These are phyloP conservation scores for Globisporangium echinulatum DNA, from an alignment of 352 stramenopile genomes.

Conservation along the genomic window DNA sequence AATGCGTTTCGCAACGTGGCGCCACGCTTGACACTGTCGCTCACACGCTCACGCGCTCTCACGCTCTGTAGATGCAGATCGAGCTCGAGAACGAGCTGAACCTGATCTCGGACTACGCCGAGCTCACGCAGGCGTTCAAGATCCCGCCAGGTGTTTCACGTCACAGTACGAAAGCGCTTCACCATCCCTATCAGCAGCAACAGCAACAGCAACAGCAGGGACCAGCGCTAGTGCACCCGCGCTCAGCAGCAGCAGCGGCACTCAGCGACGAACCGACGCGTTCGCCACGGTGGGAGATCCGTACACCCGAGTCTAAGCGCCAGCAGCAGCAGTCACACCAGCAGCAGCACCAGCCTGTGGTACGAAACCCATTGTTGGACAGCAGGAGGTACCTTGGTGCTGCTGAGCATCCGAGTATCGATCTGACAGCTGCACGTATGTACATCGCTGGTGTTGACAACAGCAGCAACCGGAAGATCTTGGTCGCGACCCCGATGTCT, in stretches of 20 bases:
- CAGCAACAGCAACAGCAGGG: constrained; percentile 18
- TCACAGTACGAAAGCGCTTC: background rate
- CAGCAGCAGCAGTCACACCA: constrained; percentile 4
- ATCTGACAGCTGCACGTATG: too few relatives aligned
- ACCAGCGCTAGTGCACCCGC: constrained; percentile 9
- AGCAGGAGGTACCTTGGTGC: too few relatives aligned
- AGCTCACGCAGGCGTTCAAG: constrained; percentile 67
- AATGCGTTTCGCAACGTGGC: too few relatives aligned
- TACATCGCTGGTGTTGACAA: background rate
- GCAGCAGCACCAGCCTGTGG: constrained; percentile 3
- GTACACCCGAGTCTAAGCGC: constrained; percentile 26
- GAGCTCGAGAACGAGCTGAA: constrained; percentile 78
- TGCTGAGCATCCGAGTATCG: too few relatives aligned
- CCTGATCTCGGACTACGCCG: constrained; percentile 70
- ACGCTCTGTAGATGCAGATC: constrained; percentile 52
- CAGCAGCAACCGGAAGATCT: constrained; percentile 14
- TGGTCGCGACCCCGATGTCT: constrained; percentile 59
- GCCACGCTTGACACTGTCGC: background rate
- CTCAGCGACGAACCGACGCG: constrained; percentile 17
- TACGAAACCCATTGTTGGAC: background rate
- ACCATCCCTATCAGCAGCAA: constrained; percentile 11
- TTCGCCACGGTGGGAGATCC: constrained; percentile 50
- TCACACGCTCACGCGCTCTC: too few relatives aligned
- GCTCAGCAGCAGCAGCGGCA: background rate
- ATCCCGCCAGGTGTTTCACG: constrained; percentile 23